These are phyloP conservation scores for Fusarium kyushuense DNA, from an alignment of 2,329 filamentous ascomycete species.

Conservation along the genomic window DNA sequence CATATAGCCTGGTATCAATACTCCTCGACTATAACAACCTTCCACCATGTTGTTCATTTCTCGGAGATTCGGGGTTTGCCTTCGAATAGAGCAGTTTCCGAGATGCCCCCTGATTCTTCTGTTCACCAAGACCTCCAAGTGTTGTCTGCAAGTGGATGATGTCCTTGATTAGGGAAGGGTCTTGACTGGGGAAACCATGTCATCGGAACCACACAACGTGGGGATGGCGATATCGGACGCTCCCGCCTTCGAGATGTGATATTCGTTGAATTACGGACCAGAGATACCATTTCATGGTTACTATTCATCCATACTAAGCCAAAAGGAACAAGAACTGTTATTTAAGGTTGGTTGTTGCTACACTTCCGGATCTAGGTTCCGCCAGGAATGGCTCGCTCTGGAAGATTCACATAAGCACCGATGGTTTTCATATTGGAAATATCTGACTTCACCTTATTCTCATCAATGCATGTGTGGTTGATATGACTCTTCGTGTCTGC, in stretches of 20 bases:
- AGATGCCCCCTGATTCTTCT: slow-evolving; percentile 7
- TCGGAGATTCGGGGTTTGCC: slow-evolving; percentile 32
- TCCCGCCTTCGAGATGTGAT: background rate
- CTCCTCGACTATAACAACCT: slow-evolving; percentile 1
- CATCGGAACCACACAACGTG: slow-evolving; percentile 28
- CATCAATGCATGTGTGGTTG: background rate
- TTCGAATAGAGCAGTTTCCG: slow-evolving; percentile 7
- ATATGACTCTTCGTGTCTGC: background rate
- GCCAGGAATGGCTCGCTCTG: background rate
- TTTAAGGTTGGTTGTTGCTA: background rate
- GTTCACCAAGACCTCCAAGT: slow-evolving; percentile 10
- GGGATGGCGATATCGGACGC: slow-evolving; percentile 8
- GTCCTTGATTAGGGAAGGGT: slow-evolving; percentile 22
- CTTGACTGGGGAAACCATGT: slow-evolving; percentile 40
- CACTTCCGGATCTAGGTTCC: background rate
- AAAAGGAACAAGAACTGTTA: background rate
- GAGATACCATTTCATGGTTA: background rate
- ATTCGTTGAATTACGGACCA: background rate
- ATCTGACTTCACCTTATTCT: background rate
- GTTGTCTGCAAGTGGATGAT: slow-evolving; percentile 22
- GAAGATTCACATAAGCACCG: background rate
- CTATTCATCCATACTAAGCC: background rate
- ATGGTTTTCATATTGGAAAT: background rate
- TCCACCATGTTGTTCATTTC: background rate
- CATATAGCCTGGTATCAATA: background rate